Evolutionary conservation across 1,284 basidiomycete genomes (phyloP).

Genomic region (Naganishia sp.): DNA sequence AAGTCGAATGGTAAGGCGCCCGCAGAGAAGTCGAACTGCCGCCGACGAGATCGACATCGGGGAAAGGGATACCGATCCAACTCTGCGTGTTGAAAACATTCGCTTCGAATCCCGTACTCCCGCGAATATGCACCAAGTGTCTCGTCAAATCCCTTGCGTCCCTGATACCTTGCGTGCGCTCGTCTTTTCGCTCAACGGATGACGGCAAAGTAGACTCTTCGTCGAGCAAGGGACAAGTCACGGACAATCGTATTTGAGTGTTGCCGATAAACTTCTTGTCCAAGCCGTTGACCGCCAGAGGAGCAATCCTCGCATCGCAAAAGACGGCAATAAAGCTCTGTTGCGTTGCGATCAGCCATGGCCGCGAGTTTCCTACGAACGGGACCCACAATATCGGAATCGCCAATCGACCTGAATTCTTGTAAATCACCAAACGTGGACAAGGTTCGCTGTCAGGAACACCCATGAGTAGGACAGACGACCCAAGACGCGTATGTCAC

Average conservation of each 20-base stretch:
- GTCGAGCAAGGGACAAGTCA: conserved; percentile 15
- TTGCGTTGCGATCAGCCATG: background rate
- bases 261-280: conserved; percentile 27
- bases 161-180: background rate
- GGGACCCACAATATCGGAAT: conserved; percentile 8
- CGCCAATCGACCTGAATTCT: conserved; percentile 19
- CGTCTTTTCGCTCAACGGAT: background rate
- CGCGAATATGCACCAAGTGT: conserved; percentile 8
- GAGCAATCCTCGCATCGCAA: conserved; percentile 16
- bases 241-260: conserved; percentile 8
- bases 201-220: conserved; percentile 6
- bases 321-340: conserved; percentile 19
- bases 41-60: too few species aligned
- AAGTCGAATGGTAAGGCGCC: background rate
- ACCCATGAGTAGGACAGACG: background rate
- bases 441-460: conserved; percentile 5
- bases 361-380: background rate
- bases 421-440: conserved; percentile 26
- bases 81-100: conserved; percentile 19
- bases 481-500: background rate
- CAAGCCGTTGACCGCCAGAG: conserved; percentile 7
- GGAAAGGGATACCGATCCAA: conserved; percentile 8
- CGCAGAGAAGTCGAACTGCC: background rate
- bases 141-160: conserved; percentile 2
- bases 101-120: conserved; percentile 13